These are phyloP conservation scores for Diophrys appendiculata DNA, from an alignment of 73 alveolate genomes.

Conservation along the genomic window DNA sequence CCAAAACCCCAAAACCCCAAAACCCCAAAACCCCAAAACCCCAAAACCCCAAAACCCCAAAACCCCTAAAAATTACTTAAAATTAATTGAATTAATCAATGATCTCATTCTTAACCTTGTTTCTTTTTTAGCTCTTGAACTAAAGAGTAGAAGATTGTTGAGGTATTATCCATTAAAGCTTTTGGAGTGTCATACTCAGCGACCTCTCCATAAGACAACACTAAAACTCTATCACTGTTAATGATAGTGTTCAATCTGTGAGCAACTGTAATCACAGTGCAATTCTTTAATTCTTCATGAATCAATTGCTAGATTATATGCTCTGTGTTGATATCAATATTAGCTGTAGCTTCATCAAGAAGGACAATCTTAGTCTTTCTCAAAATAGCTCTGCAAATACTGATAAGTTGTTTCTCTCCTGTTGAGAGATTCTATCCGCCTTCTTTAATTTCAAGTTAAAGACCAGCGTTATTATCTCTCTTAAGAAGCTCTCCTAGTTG, in stretches of 20 bases:
- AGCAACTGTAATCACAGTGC: slow-evolving; percentile 91
- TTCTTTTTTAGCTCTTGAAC: slow-evolving; percentile 40
- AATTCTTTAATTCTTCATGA: slow-evolving; percentile 71
- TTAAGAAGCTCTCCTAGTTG: slow-evolving; percentile 72
- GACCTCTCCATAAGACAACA: slow-evolving; percentile 82
- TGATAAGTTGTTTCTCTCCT: slow-evolving; percentile 93
- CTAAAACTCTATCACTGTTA: slow-evolving; percentile 84
- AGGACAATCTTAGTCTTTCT: slow-evolving; percentile 67
- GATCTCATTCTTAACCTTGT: slow-evolving; percentile 4
- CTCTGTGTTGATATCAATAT: slow-evolving; percentile 93
- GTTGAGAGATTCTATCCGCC: slow-evolving; percentile 89
- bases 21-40: too few species aligned
- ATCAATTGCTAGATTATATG: slow-evolving; percentile 77
- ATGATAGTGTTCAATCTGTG: slow-evolving; percentile 93
- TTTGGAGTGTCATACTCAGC: slow-evolving; percentile 87
- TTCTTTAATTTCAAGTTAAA: slow-evolving; percentile 76
- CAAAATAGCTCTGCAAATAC: slow-evolving; percentile 89
- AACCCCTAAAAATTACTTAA: too few species aligned
- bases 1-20: too few species aligned
- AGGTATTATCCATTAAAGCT: slow-evolving; percentile 45
- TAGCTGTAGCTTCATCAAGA: slow-evolving; percentile 98
- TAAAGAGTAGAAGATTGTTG: slow-evolving; percentile 24
- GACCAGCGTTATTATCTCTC: slow-evolving; percentile 73
- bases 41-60: too few species aligned
- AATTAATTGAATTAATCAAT: too few species aligned